Evolutionary conservation across 2,329 filamentous ascomycete genomes (phyloP).

Genomic region (Trichoderma lentiforme): DNA sequence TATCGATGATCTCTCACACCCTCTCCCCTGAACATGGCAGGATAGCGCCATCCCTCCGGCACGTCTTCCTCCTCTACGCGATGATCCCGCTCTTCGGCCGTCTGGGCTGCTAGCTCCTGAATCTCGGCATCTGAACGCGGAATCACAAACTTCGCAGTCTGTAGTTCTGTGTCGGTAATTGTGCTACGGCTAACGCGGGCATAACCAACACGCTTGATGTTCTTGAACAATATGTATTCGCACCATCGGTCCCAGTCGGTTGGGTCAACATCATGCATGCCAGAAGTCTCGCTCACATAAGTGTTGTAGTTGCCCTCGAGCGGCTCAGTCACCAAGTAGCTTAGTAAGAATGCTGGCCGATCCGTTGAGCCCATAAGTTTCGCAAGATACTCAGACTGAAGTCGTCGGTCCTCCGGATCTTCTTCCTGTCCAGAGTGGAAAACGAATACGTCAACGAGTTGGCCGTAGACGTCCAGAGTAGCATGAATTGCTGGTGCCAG

Average conservation of each 20-base stretch:
- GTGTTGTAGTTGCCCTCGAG: constrained; percentile 94
- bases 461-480: constrained; percentile 90
- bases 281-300: constrained; percentile 79
- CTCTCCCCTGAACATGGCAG: constrained; percentile 74
- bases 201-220: constrained; percentile 79
- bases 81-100: constrained; percentile 53
- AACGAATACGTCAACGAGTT: constrained; percentile 88
- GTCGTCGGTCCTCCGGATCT: constrained; percentile 82
- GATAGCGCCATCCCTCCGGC: constrained; percentile 76
- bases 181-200: constrained; percentile 83
- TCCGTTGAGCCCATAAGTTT: constrained; percentile 80
- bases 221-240: constrained; percentile 97
- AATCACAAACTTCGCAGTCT: constrained; percentile 92
- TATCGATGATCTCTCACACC: constrained; percentile 88
- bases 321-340: constrained; percentile 89
- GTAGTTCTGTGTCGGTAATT: constrained; percentile 95
- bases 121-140: constrained; percentile 61
- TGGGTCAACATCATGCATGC: constrained; percentile 93
- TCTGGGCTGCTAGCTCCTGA: constrained; percentile 37
- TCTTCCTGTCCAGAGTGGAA: constrained; percentile 99
- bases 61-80: constrained; percentile 69
- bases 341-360: constrained; percentile 79
- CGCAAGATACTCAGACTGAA: constrained; percentile 82
- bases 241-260: constrained; percentile 97
- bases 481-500: constrained; percentile 94